Evolutionary conservation across 2,329 filamentous ascomycete genomes (phyloP).

Genomic region (Dactylonectria estremocensis): DNA sequence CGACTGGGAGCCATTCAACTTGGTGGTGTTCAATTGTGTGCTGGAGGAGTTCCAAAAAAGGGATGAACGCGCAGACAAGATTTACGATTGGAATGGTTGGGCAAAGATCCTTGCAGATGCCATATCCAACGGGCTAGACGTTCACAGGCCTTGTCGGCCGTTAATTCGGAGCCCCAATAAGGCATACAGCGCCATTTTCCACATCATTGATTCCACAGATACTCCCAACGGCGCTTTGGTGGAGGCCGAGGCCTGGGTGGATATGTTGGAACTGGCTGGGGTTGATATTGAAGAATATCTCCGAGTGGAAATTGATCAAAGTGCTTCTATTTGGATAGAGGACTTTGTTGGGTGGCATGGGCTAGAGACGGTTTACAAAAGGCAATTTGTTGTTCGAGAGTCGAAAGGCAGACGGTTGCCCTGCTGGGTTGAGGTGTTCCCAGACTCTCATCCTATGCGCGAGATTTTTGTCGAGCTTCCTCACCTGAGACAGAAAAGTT

Average conservation of each 20-base stretch:
- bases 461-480: slow-evolving; percentile 7
- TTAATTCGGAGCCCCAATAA: accelerated
- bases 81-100: neutral
- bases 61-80: neutral
- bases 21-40: neutral
- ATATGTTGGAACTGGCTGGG: slow-evolving; percentile 9
- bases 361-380: neutral
- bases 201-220: neutral
- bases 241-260: neutral
- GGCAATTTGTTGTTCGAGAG: neutral
- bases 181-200: neutral
- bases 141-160: neutral
- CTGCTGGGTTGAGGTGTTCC: neutral
- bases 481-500: neutral
- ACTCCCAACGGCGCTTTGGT: neutral
- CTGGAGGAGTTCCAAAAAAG: neutral
- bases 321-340: neutral
- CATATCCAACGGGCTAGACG: neutral
- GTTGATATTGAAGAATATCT: slow-evolving; percentile 22
- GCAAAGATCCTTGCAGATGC: neutral
- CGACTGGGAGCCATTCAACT: neutral
- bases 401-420: neutral
- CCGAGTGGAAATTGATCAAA: slow-evolving; percentile 8
- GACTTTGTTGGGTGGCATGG: neutral
- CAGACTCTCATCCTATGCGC: neutral